phyloP scores from a whole-genome alignment of 345 rosid genomes.

The Citrus cavaleriei region DNA sequence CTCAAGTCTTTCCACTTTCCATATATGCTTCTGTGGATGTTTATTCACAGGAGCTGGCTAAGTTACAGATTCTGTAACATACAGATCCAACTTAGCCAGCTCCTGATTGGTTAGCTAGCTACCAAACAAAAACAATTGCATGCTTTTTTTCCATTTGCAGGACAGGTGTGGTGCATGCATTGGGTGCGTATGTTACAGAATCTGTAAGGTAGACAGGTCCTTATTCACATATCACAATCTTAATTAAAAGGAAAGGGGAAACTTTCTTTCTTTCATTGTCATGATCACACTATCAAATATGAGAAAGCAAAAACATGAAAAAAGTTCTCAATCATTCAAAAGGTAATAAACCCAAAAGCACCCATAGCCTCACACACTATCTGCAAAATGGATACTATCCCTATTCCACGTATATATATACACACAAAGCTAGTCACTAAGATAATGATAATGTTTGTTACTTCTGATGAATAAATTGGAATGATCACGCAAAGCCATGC shows the following conservation, averaged over 20 bases:
- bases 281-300: background rate
- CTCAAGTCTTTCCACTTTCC: background rate
- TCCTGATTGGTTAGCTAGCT: no score
- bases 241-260: background rate
- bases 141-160: no score
- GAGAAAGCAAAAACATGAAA: background rate
- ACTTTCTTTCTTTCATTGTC: background rate
- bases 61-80: no score
- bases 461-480: background rate
- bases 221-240: background rate
- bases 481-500: background rate
- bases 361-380: background rate
- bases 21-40: background rate
- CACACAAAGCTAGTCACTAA: background rate
- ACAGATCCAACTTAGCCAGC: no score
- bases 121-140: no score
- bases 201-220: no score
- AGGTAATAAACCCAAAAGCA: background rate
- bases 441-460: background rate
- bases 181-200: no score
- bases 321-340: conserved; percentile 6
- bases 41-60: no score
- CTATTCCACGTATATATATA: no score
- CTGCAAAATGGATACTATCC: background rate
- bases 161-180: no score